Conservation (phyloP, 768 basidiomycete species). For the Amanita rimosa region DNA sequence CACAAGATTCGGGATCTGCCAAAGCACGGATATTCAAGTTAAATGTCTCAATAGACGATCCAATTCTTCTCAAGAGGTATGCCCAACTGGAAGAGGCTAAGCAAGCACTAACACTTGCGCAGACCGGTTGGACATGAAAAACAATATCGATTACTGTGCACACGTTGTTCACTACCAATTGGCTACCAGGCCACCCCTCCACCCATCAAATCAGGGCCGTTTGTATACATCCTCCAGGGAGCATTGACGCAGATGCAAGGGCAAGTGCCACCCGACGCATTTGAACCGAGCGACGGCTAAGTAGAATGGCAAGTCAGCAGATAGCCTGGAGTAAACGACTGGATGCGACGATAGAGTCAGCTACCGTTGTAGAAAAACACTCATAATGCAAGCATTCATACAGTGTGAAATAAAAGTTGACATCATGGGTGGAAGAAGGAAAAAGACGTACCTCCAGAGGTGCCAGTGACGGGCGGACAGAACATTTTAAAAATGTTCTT, state of each 20-base stretch:
- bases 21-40: constrained; percentile 77
- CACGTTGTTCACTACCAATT: constrained; percentile 54
- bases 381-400: constrained; percentile 52
- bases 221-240: constrained; percentile 70
- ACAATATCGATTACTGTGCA: constrained; percentile 63
- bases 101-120: background rate
- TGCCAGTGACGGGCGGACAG: too few species aligned
- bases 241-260: constrained; percentile 86
- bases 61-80: constrained; percentile 73
- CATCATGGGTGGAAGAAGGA: constrained; percentile 30
- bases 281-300: constrained; percentile 35
- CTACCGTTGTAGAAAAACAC: constrained; percentile 74
- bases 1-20: constrained; percentile 45
- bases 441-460: constrained; percentile 14
- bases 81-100: constrained; percentile 10
- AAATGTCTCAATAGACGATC: constrained; percentile 60
- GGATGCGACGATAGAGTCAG: constrained; percentile 35
- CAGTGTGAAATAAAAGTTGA: constrained; percentile 64
- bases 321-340: background rate
- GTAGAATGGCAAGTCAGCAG: constrained; percentile 19
- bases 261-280: constrained; percentile 74
- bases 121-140: constrained; percentile 64
- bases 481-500: too few species aligned
- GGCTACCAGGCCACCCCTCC: constrained; percentile 74
- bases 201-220: constrained; percentile 66